These are phyloP conservation scores for Bipolaris oryzae DNA, from an alignment of 2,329 filamentous ascomycete species.

Conservation along the genomic window DNA sequence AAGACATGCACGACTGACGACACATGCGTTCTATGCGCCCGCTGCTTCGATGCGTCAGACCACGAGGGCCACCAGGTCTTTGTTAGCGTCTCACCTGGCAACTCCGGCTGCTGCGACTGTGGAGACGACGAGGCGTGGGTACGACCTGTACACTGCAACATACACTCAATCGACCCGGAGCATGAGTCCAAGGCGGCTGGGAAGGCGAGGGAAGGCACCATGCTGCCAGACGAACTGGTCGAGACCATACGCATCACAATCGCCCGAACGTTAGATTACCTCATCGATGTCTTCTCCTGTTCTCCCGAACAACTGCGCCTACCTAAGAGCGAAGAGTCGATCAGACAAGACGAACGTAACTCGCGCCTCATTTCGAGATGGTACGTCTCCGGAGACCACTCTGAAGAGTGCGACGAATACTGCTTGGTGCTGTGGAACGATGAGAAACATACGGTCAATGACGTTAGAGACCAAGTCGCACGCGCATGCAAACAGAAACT, in stretches of 20 bases:
- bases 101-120: conserved; percentile 96
- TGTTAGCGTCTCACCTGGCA: conserved; percentile 84
- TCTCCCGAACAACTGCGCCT: conserved; percentile 93
- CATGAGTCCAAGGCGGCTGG: conserved; percentile 53
- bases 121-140: conserved; percentile 96
- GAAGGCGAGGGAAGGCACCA: conserved; percentile 61
- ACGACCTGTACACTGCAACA: conserved; percentile 85
- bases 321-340: conserved; percentile 80
- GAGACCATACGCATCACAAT: conserved; percentile 85
- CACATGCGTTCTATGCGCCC: conserved; percentile 91
- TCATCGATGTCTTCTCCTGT: conserved; percentile 97
- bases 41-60: conserved; percentile 94
- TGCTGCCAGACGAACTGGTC: conserved; percentile 75
- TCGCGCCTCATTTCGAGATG: conserved; percentile 79
- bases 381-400: conserved; percentile 66
- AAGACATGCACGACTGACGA: conserved; percentile 94
- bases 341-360: conserved; percentile 77
- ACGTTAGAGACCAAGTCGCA: conserved; percentile 88
- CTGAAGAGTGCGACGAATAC: conserved; percentile 73
- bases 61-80: conserved; percentile 92
- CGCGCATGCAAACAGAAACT: conserved; percentile 79
- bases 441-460: conserved; percentile 94
- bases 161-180: conserved; percentile 70
- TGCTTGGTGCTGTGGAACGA: conserved; percentile 95
- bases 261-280: conserved; percentile 84